Conservation (phyloP, 129 eudicot species). For the Dittrichia graveolens region DNA sequence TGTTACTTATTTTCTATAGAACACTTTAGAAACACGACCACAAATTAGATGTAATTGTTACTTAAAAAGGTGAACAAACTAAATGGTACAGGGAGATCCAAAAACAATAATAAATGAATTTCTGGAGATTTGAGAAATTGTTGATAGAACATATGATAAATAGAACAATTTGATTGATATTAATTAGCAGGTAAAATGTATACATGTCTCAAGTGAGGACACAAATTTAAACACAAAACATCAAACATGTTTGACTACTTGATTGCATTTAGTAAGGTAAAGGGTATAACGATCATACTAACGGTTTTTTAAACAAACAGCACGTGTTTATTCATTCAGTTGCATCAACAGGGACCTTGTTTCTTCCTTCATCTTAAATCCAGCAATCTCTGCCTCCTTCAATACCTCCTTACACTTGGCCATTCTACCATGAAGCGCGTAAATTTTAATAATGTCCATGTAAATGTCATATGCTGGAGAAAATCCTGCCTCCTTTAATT, state of each 20-base stretch:
- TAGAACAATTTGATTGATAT: slow-evolving; percentile 11
- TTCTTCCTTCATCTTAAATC: slow-evolving; percentile 58
- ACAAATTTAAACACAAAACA: background rate
- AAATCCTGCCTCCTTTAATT: slow-evolving; percentile 85
- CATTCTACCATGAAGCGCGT: slow-evolving; percentile 62
- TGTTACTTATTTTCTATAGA: background rate
- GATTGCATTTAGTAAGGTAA: slow-evolving; percentile 5
- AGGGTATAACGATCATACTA: slow-evolving; percentile 25
- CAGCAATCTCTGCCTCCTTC: slow-evolving; percentile 79
- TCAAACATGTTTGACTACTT: background rate
- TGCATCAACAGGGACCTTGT: slow-evolving; percentile 48
- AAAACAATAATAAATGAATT: background rate
- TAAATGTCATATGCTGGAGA: slow-evolving; percentile 73
- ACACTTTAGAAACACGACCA: background rate
- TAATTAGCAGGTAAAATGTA: background rate
- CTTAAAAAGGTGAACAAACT: slow-evolving; percentile 3
- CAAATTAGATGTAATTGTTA: background rate
- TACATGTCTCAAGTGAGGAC: slow-evolving; percentile 3
- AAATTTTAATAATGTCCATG: slow-evolving; percentile 48
- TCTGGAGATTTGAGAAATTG: background rate
- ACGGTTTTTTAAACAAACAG: background rate
- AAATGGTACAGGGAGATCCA: slow-evolving; percentile 1
- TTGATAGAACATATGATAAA: slow-evolving; percentile 1
- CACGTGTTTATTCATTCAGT: slow-evolving; percentile 31
- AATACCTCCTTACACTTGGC: slow-evolving; percentile 79